Base-by-base conservation (phyloP, 768 basidiomycete genomes). In the Tulasnella calospora region DNA sequence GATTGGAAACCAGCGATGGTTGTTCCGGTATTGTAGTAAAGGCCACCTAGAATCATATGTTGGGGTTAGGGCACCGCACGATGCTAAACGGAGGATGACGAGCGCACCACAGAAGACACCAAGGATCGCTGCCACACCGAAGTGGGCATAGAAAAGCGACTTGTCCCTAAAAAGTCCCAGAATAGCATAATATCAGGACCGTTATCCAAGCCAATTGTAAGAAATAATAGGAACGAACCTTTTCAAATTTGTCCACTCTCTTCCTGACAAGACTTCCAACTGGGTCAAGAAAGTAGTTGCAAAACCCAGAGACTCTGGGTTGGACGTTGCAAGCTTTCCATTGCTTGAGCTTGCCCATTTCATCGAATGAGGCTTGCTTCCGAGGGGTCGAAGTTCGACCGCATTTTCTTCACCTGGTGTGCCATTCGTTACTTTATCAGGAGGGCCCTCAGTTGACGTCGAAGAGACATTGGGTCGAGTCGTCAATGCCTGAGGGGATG, bases 1-100 rank as follows among this genome's bases (percentile, higher is more conserved):
- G 92, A 92, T 83, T 98, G 96, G 87, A 98, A 98, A 1, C 96
- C 96, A 35, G 95, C 93, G 80, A 98, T 97, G 5, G 90, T 92
- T 27, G 89, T 85, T 46, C 88, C 89, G 0, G 94, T 95, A 38
- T 95, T 83, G 85, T 87, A 98, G 83, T 96, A 98, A 77, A 97
- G 84, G 0, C 96, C 96, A 78, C 95, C 93, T 92, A 77, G 21
- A 67, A 15, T 0, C 19, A 71, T 47, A 30, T 35, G 2, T 19
- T 69, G 41, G 12, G 30, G 79, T 61, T 19, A 41, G 36, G 33
- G 74, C 3, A 67, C 51, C 41, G 73, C 19, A 47, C 21, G 23
- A 74, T 19, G 81, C 46, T 61, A 2, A 71, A 40, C 57, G 36
- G 46, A 33, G 61, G 40, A 70, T 33, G 38, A 41, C n/a, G 1